These are phyloP conservation scores for Medicago arabica DNA, from an alignment of 306 rosid species.

Conservation along the genomic window DNA sequence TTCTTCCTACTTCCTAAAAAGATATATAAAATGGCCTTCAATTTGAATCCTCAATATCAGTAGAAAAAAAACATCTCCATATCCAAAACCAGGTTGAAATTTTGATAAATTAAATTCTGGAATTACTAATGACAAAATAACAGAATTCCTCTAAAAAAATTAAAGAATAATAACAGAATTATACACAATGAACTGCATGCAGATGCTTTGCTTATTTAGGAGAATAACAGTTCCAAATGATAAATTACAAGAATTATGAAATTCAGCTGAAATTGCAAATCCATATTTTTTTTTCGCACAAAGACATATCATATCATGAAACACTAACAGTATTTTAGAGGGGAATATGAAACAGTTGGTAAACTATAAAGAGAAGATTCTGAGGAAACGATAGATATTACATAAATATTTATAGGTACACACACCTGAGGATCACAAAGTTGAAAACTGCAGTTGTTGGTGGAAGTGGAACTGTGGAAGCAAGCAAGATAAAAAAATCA, in stretches of 20 bases:
- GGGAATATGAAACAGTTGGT: not conserved
- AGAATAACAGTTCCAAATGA: not conserved
- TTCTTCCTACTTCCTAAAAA: too few relatives aligned
- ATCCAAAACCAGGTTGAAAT: not conserved
- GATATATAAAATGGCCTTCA: not conserved
- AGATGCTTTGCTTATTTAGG: not conserved
- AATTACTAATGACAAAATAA: too few relatives aligned
- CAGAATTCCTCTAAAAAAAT: too few relatives aligned
- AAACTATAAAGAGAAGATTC: not conserved
- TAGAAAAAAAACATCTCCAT: not conserved
- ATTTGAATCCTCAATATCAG: not conserved
- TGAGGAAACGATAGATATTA: slow-evolving; percentile 7
- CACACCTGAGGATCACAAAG: slow-evolving; percentile 21
- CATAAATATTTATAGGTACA: not conserved
- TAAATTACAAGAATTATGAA: not conserved
- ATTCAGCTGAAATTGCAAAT: slow-evolving; percentile 3
- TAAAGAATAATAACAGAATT: too few relatives aligned
- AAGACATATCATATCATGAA: too few relatives aligned
- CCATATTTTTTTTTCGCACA: too few relatives aligned
- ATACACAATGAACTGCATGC: too few relatives aligned
- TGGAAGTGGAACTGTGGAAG: not conserved
- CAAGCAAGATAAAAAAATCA: not conserved
- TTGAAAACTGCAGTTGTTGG: not conserved
- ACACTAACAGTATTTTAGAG: not conserved
- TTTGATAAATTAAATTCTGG: too few relatives aligned